Evolutionary conservation across 2,329 filamentous ascomycete species (phyloP).

Genomic region (Spiromastix sp.): DNA sequence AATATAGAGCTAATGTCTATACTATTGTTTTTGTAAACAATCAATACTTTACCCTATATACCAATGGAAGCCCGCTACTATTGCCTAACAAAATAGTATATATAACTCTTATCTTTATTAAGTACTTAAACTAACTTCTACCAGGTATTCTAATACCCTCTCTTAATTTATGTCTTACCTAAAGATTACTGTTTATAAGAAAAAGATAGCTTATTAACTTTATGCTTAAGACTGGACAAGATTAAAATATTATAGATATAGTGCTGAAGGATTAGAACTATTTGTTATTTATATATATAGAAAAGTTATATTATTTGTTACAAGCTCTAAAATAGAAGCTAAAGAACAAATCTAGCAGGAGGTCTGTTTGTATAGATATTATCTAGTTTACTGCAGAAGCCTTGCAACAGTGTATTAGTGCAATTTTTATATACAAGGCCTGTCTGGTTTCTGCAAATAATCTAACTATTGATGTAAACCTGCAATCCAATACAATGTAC

Average conservation of each 20-base stretch:
- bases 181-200: constrained; percentile 1
- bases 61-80: constrained; percentile 1
- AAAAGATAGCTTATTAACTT: no score
- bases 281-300: no score
- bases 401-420: no score
- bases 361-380: no score
- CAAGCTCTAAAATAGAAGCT: no score
- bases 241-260: no score
- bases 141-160: constrained; percentile 1
- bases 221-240: no score
- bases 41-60: constrained; percentile 3
- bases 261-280: no score
- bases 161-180: background rate
- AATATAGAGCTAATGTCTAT: constrained; percentile 1
- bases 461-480: constrained; percentile 1
- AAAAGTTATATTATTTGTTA: no score
- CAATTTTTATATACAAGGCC: constrained; percentile 4
- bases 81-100: background rate
- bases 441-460: constrained; percentile 2
- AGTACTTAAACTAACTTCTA: background rate
- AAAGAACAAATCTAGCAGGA: no score
- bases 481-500: constrained; percentile 3
- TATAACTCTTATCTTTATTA: constrained; percentile 2
- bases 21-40: constrained; percentile 1
- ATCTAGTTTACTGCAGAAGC: no score